Conservation (phyloP, 2,329 filamentous ascomycete genomes). For the Monilinia fructicola region DNA sequence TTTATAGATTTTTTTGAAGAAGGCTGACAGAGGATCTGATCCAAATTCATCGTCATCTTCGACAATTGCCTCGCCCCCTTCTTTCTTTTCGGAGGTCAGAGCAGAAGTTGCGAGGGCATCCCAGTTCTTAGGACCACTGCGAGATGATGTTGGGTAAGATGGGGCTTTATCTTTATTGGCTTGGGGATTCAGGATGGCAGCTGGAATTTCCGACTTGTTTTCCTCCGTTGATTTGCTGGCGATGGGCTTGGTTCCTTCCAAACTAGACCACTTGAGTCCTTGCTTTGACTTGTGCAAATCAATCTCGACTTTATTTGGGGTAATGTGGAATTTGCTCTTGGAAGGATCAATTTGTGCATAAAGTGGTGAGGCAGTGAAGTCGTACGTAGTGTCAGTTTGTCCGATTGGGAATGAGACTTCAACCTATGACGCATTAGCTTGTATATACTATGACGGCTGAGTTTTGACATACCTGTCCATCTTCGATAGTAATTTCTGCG, state of each 20-base stretch:
- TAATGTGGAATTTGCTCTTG: slow-evolving; percentile 62
- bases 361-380: slow-evolving; percentile 65
- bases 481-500: slow-evolving; percentile 47
- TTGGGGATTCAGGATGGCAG: slow-evolving; percentile 29
- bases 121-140: slow-evolving; percentile 84
- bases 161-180: slow-evolving; percentile 48
- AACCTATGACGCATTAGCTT: slow-evolving; percentile 43
- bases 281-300: slow-evolving; percentile 64
- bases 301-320: slow-evolving; percentile 78
- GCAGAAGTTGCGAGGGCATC: slow-evolving; percentile 62
- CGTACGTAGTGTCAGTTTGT: slow-evolving; percentile 51
- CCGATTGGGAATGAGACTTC: slow-evolving; percentile 59
- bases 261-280: slow-evolving; percentile 44
- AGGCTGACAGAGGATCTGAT: slow-evolving; percentile 68
- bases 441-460: background rate
- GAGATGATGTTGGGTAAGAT: slow-evolving; percentile 83
- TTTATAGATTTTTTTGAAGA: slow-evolving; percentile 90
- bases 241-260: slow-evolving; percentile 35
- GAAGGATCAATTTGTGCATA: slow-evolving; percentile 63
- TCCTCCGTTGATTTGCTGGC: slow-evolving; percentile 13
- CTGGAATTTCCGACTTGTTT: slow-evolving; percentile 15
- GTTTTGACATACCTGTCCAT: slow-evolving; percentile 29
- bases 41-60: slow-evolving; percentile 50
- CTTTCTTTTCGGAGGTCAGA: slow-evolving; percentile 20
- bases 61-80: slow-evolving; percentile 36